Evolutionary conservation across 2,329 filamentous ascomycete genomes (phyloP).

Genomic region (Pleurostoma richardsiae): DNA sequence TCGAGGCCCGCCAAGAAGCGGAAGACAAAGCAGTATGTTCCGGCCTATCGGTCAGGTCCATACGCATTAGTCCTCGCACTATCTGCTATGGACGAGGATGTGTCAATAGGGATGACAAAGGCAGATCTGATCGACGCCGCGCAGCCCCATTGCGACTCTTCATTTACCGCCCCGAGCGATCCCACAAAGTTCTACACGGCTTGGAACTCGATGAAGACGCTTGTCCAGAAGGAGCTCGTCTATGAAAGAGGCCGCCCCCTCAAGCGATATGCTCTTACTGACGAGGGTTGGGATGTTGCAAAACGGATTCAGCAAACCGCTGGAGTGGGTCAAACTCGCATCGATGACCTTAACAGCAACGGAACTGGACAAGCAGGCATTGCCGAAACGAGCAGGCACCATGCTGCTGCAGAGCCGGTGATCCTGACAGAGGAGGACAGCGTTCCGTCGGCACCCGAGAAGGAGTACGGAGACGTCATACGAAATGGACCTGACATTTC

Average conservation of each 20-base stretch:
- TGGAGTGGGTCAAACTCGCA: not conserved
- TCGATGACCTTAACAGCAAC: not conserved
- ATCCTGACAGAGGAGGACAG: conserved; percentile 4
- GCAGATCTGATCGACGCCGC: conserved; percentile 62
- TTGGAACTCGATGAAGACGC: conserved; percentile 77
- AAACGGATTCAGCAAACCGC: conserved; percentile 52
- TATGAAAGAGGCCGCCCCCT: conserved; percentile 65
- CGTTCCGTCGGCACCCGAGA: conserved; percentile 6
- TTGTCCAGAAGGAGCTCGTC: conserved; percentile 68
- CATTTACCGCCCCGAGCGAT: conserved; percentile 63
- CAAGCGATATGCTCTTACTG: conserved; percentile 65
- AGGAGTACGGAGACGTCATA: conserved; percentile 31
- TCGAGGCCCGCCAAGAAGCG: conserved; percentile 49
- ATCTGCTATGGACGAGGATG: conserved; percentile 50
- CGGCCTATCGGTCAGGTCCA: conserved; percentile 64
- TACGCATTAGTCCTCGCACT: conserved; percentile 70
- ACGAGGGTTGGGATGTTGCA: conserved; percentile 74
- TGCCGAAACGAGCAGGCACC: not conserved
- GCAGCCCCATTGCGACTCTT: conserved; percentile 68
- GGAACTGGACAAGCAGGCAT: not conserved
- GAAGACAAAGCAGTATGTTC: conserved; percentile 65
- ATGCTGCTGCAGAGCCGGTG: not conserved
- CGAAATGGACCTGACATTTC: conserved; percentile 26
- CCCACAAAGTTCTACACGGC: conserved; percentile 70
- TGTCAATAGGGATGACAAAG: conserved; percentile 58